phyloP scores from a whole-genome alignment of 768 basidiomycete genomes.

The Podaxis carcinomalis region DNA sequence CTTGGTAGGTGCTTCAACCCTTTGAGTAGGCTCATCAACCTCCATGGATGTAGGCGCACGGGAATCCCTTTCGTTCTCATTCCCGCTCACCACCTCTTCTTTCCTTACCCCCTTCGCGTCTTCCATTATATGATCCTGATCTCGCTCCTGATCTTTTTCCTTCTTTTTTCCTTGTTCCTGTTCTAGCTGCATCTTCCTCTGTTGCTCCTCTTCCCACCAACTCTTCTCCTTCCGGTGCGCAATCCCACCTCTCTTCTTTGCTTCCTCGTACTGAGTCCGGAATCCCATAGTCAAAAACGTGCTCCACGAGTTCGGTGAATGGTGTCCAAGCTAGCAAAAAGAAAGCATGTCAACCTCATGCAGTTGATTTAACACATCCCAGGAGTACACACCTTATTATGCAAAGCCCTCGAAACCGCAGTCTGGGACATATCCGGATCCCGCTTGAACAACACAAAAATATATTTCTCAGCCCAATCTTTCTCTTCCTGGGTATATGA shows the following conservation, averaged over 20 bases:
- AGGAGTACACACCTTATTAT: conserved; percentile 37
- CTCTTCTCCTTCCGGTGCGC: conserved; percentile 39
- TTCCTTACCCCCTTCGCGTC: background rate
- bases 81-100: background rate
- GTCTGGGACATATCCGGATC: conserved; percentile 40
- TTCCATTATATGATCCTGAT: background rate
- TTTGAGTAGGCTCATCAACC: background rate
- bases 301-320: conserved; percentile 47
- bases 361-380: background rate
- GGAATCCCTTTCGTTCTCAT: conserved; percentile 12
- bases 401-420: conserved; percentile 33
- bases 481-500: conserved; percentile 48
- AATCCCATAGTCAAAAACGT: conserved; percentile 29
- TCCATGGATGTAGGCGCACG: background rate
- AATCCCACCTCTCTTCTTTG: conserved; percentile 48
- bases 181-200: background rate
- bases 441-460: conserved; percentile 39
- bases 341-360: background rate
- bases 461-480: conserved; percentile 42
- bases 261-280: conserved; percentile 36
- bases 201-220: conserved; percentile 14
- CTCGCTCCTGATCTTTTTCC: background rate
- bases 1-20: background rate
- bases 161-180: background rate
- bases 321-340: conserved; percentile 53